Base-by-base conservation (phyloP, 2,329 filamentous ascomycete genomes). In the Botrytis paeoniae region DNA sequence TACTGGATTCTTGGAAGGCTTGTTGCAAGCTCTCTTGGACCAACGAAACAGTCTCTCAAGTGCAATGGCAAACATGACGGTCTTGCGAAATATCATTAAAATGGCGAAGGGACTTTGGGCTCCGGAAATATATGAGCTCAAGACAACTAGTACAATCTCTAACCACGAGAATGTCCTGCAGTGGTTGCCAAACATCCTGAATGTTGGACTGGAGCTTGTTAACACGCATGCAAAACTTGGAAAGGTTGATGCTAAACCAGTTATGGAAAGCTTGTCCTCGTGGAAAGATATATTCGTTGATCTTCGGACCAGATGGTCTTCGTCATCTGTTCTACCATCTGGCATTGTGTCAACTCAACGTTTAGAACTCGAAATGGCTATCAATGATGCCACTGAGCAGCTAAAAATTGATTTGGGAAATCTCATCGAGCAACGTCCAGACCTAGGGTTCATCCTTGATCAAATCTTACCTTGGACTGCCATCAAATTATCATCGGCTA, bases 1-100 rank as follows among this genome's bases (percentile, higher is more conserved):
- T 80, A 87, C 93, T 66, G 94, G 94, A 0, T 93, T 93, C 76
- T 84, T 98, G n/a, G 96, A 99, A 81, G 94, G 95, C 39, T 86
- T 98, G 74, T 84, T 98, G 43, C 86, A 91, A 74, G 83, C 89
- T n/a, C 81, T 88, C 1, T 79, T 93, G 20, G 82, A 84, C 5
- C 92, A 95, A 80, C 86, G 91, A 22, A 79, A 79, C 63, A n/a
- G 32, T 12, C 74, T 82, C 10, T 74, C 79, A 1, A 66, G 6
- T n/a, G 74, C 74, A 57, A 72, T 76, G 32, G 57, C 61, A 41
- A 70, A 48, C 9, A 69, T 77, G 29, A 73, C 64, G 3, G 74
- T 71, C 10, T 59, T 83, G 2, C 73, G 81, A 43, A 59, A 75
- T 1, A 70, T 63, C 18, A 72, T 80, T 0, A 69, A 73, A 8